These are phyloP conservation scores for Trichodelitschia bisporula DNA, from an alignment of 495 filamentous ascomycete genomes.

Conservation along the genomic window DNA sequence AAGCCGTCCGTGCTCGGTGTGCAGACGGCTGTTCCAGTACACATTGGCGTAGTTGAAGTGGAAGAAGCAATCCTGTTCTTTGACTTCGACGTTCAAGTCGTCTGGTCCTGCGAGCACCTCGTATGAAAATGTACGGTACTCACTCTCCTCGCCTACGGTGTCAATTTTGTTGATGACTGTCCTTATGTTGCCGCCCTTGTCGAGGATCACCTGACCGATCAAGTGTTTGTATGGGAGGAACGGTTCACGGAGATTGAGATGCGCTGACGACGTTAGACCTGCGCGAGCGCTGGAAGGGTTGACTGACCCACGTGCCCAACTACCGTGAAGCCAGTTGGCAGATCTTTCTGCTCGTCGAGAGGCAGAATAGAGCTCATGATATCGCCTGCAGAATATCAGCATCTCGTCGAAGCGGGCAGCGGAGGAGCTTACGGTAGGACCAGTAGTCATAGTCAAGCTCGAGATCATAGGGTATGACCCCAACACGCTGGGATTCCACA, in stretches of 20 bases:
- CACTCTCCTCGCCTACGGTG: constrained; percentile 57
- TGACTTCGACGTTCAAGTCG: constrained; percentile 55
- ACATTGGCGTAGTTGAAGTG: constrained; percentile 63
- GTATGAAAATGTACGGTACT: constrained; percentile 81
- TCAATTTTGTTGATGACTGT: constrained; percentile 95
- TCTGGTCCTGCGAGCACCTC: constrained; percentile 66
- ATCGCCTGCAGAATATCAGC: constrained; percentile 30
- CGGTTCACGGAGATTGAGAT: constrained; percentile 67
- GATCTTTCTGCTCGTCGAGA: constrained; percentile 37
- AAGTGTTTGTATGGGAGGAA: constrained; percentile 63
- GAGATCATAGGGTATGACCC: constrained; percentile 48
- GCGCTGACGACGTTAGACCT: too few relatives aligned
- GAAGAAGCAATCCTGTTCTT: constrained; percentile 37
- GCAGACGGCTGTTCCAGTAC: constrained; percentile 88
- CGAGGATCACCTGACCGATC: constrained; percentile 58
- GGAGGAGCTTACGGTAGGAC: constrained; percentile 39
- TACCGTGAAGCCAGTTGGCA: constrained; percentile 66
- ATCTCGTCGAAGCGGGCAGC: neutral
- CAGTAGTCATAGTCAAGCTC: constrained; percentile 64
- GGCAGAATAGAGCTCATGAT: constrained; percentile 61
- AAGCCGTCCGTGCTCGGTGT: constrained; percentile 67
- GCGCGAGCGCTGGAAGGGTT: constrained; percentile 4
- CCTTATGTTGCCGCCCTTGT: constrained; percentile 57
- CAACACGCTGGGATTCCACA: constrained; percentile 36
- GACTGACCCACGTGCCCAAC: constrained; percentile 78